Base-by-base conservation (phyloP, 1,284 basidiomycete species). In the Pyrrhoderma noxium region DNA sequence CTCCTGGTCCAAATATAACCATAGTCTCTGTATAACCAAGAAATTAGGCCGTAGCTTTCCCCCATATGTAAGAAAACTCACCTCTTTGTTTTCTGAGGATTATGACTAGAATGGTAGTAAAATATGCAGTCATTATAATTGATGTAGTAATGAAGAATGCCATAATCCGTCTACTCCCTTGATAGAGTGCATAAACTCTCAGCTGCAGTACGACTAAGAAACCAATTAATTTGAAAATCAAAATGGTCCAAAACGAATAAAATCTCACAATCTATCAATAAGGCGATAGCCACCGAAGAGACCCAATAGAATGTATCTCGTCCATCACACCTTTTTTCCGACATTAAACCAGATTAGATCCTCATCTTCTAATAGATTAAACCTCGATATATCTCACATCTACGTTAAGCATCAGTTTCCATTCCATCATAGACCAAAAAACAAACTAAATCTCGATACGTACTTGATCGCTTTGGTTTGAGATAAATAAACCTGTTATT, bases 111-210 rank as follows among this genome's bases (percentile, higher is more conserved):
- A 47, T 38, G 8, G 36, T 41, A 23, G 27, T 37, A 22, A 52
- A 47, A 14, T 19, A 31, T 22, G 40, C 23, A 34, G 35, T 34
- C 31, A 50, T 35, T 14, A 41, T 39, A 4, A 19, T 31, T 8
- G 18, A 52, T 13, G 50, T 46, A 18, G 14, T 8, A n/a, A 40
- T 8, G 8, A 49, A 31, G 5, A 49, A 25, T 16, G 7, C 16
- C 9, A 49, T 18, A 13, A 52, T 52, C 34, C 41, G 45, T 21
- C 23, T 35, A 23, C 44, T 52, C 23, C 38, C 35, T 2, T 41
- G 19, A 36, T 52, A 52, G 34, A 52, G 39, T 19, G 48, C 48
- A 35, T 50, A 50, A 5, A 50, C 16, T 34, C 48, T 41, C 34
- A 50, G 27, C 34, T 41, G 39, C 14, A 50, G 25, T 14, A 27